Evolutionary conservation across 208 protist genomes (phyloP).

Genomic region (Kentomonas sorsogonicus): DNA sequence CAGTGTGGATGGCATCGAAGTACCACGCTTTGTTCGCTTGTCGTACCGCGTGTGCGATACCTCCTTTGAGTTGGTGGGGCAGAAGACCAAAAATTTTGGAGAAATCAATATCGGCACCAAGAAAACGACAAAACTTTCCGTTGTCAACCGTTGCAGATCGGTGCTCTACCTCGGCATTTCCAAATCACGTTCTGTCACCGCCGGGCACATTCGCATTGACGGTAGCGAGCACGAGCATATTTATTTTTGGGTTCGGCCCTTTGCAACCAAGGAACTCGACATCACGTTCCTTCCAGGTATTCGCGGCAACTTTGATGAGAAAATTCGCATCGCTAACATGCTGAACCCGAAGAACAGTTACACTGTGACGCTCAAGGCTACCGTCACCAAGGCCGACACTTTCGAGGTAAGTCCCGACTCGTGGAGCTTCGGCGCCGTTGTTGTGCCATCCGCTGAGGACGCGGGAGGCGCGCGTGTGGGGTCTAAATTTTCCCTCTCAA

Average conservation of each 20-base stretch:
- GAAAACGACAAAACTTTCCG: slow-evolving; percentile 71
- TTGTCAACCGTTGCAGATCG: slow-evolving; percentile 78
- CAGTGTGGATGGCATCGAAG: slow-evolving; percentile 54
- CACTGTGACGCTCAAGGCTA: slow-evolving; percentile 71
- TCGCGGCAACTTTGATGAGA: slow-evolving; percentile 73
- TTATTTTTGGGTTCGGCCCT: slow-evolving; percentile 66
- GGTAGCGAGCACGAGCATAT: slow-evolving; percentile 63
- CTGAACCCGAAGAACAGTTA: slow-evolving; percentile 61
- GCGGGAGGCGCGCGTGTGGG: slow-evolving; percentile 30
- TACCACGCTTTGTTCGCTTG: slow-evolving; percentile 74
- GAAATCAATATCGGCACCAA: slow-evolving; percentile 83
- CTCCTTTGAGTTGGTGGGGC: slow-evolving; percentile 64
- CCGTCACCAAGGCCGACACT: slow-evolving; percentile 79
- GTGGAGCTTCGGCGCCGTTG: slow-evolving; percentile 68
- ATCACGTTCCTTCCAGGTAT: slow-evolving; percentile 80
- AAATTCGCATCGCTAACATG: slow-evolving; percentile 67
- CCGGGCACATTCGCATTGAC: slow-evolving; percentile 78
- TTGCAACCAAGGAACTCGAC: slow-evolving; percentile 74
- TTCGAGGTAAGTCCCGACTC: slow-evolving; percentile 83
- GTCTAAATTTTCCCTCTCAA: slow-evolving; percentile 63
- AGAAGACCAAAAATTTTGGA: slow-evolving; percentile 86
- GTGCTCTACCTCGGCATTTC: slow-evolving; percentile 55
- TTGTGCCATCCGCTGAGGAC: slow-evolving; percentile 31
- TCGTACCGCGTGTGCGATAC: slow-evolving; percentile 73
- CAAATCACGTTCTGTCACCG: slow-evolving; percentile 80